Base-by-base conservation (phyloP, 305 asterid species). In the Fraxinus dipetala region DNA sequence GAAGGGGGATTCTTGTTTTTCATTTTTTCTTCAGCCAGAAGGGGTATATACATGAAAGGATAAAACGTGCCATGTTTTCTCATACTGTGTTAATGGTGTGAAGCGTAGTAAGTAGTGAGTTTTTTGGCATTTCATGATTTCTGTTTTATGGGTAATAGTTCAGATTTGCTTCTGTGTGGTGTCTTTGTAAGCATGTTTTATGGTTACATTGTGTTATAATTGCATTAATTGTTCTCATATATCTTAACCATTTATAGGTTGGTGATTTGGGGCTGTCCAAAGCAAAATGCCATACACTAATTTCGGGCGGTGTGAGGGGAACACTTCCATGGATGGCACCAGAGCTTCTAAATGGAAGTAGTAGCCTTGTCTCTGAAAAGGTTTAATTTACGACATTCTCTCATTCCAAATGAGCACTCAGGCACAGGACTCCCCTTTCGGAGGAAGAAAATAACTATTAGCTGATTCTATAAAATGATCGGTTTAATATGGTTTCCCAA, bases 301-400 rank as follows among this genome's bases (percentile, higher is more conserved):
- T 93, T 72, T 93, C 96, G 13, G 98, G 98, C 16, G 97, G 98
- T 10, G 96, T 93, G 83, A 90, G 97, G 80, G 98, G 98, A 85
- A 93, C 98, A 18, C 98, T 93, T 84, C 98, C 97, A 30, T 93
- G 98, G 98, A 92, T 93, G 98, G 98, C 98, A 24, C 98, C 98
- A 0, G 98, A 93, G 89, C 98, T 93, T 87, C 97, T 93, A 18
- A 91, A 93, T 63, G 98, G 97, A 59, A 91, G 94, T 89, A 93
- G 97, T 76, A 92, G 91, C 87, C 97, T 90, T 0, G 98, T 93
- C 78, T 93, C 94, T 4, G 98, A 93, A 88, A 93, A 93, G 97
- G 98, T 93, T 54, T 76, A 20, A 72, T 31, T 59, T 34, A 32
- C 10, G 43, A 72, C 6, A 31, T 69, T 28, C 40, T 32, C 45